phyloP scores from a whole-genome alignment of 2,329 filamentous ascomycete species.

The Penicillium capsulatum region DNA sequence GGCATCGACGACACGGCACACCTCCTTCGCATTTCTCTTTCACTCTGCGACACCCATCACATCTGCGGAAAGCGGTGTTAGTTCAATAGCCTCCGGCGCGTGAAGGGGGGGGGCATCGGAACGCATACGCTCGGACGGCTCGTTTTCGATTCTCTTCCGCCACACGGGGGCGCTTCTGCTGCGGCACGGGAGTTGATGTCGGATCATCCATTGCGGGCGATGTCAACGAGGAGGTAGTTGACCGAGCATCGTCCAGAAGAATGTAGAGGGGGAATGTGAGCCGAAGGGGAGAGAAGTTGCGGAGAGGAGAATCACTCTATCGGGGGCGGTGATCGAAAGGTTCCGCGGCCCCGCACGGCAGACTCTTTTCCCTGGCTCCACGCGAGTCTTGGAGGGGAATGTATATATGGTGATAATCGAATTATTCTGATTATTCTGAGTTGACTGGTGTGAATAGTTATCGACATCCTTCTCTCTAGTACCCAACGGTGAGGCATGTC shows the following conservation, averaged over 20 bases:
- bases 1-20: conserved; percentile 52
- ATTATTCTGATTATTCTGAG: too few species aligned
- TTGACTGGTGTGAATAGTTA: too few species aligned
- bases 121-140: conserved; percentile 39
- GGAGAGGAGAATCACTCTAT: background rate
- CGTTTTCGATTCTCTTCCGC: conserved; percentile 41
- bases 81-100: background rate
- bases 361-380: too few species aligned
- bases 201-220: conserved; percentile 30
- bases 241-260: conserved; percentile 26
- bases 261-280: conserved; percentile 6
- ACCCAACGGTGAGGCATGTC: too few species aligned
- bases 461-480: too few species aligned
- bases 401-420: too few species aligned
- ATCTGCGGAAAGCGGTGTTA: conserved; percentile 37
- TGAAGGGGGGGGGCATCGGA: background rate
- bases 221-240: conserved; percentile 22
- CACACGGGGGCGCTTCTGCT: conserved; percentile 39
- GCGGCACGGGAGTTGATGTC: conserved; percentile 24
- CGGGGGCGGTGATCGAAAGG: too few species aligned
- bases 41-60: conserved; percentile 52
- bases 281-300: background rate
- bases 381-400: too few species aligned
- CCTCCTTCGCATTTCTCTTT: conserved; percentile 58
- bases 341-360: too few species aligned